Evolutionary conservation across 2,329 filamentous ascomycete species (phyloP), one percentile per base, ranked within the genome.

Genomic region (Clonostachys byssicola): DNA sequence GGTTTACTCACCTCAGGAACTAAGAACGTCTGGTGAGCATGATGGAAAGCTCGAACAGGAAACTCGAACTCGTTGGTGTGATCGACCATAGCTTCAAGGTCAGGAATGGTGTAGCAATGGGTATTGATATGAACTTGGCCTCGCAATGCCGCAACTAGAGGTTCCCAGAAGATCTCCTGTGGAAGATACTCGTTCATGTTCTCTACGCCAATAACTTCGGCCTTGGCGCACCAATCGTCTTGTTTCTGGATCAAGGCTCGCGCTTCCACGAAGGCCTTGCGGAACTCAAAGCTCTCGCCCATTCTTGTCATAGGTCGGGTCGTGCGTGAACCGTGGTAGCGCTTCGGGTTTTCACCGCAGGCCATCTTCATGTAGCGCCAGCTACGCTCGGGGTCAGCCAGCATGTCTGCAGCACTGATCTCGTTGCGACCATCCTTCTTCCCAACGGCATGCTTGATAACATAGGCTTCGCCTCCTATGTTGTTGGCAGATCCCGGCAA

Each of bases 281-380:
- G 74, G 55, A 88, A 85, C 52, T 82, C 76, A 74, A 81, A 88
- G 43, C 83, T 84, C 64, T 88, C 83, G 9, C 85, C 85, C 56
- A 88, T 67, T 2, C 85, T 71, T 3, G 42, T 44, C 14, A 45
- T 16, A 6, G 46, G 46, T 23, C 46, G 30, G 23, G 42, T 34
- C 5, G 46, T 45, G 6, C 18, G 42, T 51, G 79, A 86, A 10
- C 82, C 82, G 50, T 86, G 85, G 1, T 81, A 67, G 1, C 73
- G 66, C 66, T 86, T 86, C 2, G 84, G 70, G 55, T 88, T 88
- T 64, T 88, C 85, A 35, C 85, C 85, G 52, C 84, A 88, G 0
- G 85, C 85, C 84, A 88, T 88, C 67, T 89, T 88, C 74, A 89
- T 85, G 61, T 86, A 88, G 17, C 85, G 74, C 78, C 83, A 85